Evolutionary conservation across 2,329 filamentous ascomycete species (phyloP), one percentile per base, ranked within the genome.

Genomic region (Arthrobotrys sinensis): DNA sequence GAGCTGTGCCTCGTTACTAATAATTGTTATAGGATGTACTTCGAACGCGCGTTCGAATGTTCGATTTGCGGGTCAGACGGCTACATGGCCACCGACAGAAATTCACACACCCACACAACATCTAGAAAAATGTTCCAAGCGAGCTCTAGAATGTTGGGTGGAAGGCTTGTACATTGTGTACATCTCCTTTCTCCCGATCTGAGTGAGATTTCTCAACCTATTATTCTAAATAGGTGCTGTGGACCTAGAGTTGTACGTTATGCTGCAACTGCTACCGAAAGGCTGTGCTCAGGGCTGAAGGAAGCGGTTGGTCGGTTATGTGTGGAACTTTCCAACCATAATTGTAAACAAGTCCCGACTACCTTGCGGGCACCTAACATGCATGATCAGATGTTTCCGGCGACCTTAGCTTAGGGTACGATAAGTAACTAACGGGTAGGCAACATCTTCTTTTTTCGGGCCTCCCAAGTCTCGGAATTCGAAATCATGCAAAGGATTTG

Each of bases 1-100:
- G 36, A 16, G 48, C 60, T 57, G 60, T 66, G 60, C 60, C 60
- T 57, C 66, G 40, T 62, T 62, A 28, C 50, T 28, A 40, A 38
- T 21, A 28, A 69, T 50, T 50, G 10, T 66, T 55, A 48, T 62
- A n/a, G 19, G 53, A 55, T 57, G 55, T 73, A 57, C 38, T 66
- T 16, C 43, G 62, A 78, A 78, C 75, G 75, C 75, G 75, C 67
- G 75, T 72, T 78, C 75, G 62, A 67, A 48, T 40, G 55, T 57
- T 53, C 57, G 48, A 67, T 66, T 64, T 6, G 28, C 57, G 16
- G 32, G 50, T 71, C 55, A 52, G 52, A 67, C 34, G 34, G 66
- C 38, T 45, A 53, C 50, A 50, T 67, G 73, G 67, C 38, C 60
- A 67, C 50, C 68, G 10, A 36, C 8, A 28, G 11, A 57, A 12